A percentile compares a stretch with the other conserved stretches of the same genome.
Conservation (phyloP, 2,329 filamentous ascomycete species). For the Pseudogymnoascus sp. region DNA sequence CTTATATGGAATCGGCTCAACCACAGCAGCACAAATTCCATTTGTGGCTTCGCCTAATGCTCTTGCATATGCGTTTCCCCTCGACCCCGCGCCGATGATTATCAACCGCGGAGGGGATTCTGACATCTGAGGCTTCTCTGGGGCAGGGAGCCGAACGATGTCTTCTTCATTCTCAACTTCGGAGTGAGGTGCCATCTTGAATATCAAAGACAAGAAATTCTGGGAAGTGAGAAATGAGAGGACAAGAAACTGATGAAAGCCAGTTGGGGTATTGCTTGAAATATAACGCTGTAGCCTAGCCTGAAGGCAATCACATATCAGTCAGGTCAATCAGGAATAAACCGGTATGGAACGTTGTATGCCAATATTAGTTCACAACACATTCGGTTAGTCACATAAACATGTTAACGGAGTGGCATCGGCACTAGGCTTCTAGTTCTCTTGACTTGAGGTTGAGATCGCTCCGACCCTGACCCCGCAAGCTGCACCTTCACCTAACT, state of each 20-base stretch:
- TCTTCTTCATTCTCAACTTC: constrained; percentile 7
- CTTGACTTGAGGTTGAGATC: not conserved
- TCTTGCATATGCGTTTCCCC: constrained; percentile 66
- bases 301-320: not conserved
- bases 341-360: not conserved
- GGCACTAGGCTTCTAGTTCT: not conserved
- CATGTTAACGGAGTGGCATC: not conserved
- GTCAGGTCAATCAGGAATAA: not conserved
- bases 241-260: not conserved
- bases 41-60: constrained; percentile 58
- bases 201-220: not conserved
- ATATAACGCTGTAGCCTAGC: not conserved
- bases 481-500: not conserved
- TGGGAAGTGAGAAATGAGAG: not conserved
- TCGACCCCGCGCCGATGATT: constrained; percentile 75
- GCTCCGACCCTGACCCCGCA: constrained; percentile 1
- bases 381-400: not conserved
- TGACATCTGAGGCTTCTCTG: constrained; percentile 28
- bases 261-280: not conserved
- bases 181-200: constrained; percentile 14
- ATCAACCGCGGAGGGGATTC: constrained; percentile 57
- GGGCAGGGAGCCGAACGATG: constrained; percentile 21
- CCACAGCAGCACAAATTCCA: constrained; percentile 67
- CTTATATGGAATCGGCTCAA: constrained; percentile 75
- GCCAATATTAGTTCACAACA: not conserved